Percentiles rank a stretch among this genome's conserved stretches.
Evolutionary conservation across 106 monocot species (phyloP).

Genomic region (Phalaenopsis equestris): DNA sequence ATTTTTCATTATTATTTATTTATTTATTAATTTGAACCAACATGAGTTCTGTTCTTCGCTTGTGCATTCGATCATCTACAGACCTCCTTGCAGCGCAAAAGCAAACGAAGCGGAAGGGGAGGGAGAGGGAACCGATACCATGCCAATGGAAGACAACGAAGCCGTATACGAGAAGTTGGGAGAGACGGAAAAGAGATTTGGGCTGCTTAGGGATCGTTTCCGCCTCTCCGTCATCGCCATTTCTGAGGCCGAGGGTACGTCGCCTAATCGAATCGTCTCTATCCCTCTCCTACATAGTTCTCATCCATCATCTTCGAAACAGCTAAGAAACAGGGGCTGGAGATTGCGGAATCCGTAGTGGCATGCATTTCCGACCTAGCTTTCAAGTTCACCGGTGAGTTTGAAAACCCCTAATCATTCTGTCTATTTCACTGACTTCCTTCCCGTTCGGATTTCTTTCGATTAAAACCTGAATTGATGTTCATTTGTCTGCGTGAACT

Average conservation of each 20-base stretch:
- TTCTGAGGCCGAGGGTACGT: slow-evolving; percentile 45
- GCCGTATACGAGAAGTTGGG: slow-evolving; percentile 28
- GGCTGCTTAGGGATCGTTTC: slow-evolving; percentile 54
- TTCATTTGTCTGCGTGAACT: too few species aligned
- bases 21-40: too few species aligned
- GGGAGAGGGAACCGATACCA: neutral
- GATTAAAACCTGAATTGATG: neutral
- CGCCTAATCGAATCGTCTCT: neutral
- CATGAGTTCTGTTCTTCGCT: too few species aligned
- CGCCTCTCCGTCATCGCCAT: slow-evolving; percentile 77
- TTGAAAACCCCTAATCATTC: neutral
- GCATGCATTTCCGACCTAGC: slow-evolving; percentile 69
- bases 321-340: slow-evolving; percentile 61
- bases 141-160: slow-evolving; percentile 10
- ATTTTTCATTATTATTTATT: too few species aligned
- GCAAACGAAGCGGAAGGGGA: neutral
- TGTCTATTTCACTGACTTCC: neutral
- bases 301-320: slow-evolving; percentile 1
- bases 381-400: slow-evolving; percentile 51
- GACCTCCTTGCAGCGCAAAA: too few species aligned
- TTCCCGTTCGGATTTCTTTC: neutral
- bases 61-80: too few species aligned
- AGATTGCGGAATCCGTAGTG: slow-evolving; percentile 50
- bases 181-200: slow-evolving; percentile 37
- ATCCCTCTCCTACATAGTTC: neutral